Percentiles rank a stretch among this genome's conserved stretches.
These are phyloP conservation scores for Ceratocystis lukuohia DNA, from an alignment of 2,329 filamentous ascomycete species.

Conservation along the genomic window DNA sequence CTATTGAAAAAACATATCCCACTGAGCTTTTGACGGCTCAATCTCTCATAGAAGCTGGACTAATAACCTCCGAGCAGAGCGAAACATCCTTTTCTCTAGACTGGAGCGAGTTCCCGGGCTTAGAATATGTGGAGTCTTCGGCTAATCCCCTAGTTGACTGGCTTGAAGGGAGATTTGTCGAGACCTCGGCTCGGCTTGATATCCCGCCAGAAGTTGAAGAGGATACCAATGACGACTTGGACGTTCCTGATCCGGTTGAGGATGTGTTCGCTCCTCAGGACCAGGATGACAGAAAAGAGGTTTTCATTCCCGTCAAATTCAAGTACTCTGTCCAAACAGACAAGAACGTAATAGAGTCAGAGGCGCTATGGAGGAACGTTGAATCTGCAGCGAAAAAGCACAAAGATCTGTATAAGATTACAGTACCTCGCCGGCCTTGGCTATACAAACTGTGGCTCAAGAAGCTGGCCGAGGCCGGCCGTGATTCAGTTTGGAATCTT, in stretches of 20 bases:
- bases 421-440: conserved; percentile 40
- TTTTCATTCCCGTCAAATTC: conserved; percentile 27
- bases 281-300: conserved; percentile 40
- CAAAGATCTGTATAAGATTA: conserved; percentile 49
- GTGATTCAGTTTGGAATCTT: conserved; percentile 34
- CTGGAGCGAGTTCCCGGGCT: conserved; percentile 1
- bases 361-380: conserved; percentile 16
- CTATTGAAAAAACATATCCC: not conserved
- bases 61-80: conserved; percentile 20
- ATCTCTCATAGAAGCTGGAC: conserved; percentile 36
- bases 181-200: not conserved
- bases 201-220: not conserved
- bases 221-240: conserved; percentile 2
- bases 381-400: conserved; percentile 18
- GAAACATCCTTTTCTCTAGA: not conserved
- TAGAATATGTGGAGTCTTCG: not conserved
- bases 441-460: conserved; percentile 55
- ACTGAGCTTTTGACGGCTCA: not conserved
- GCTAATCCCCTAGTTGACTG: conserved; percentile 7
- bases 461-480: conserved; percentile 36
- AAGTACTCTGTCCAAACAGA: conserved; percentile 5
- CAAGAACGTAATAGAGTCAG: not conserved
- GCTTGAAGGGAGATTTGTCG: conserved; percentile 6
- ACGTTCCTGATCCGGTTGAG: conserved; percentile 8
- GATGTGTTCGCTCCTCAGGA: conserved; percentile 18